phyloP scores from a whole-genome alignment of 1,284 basidiomycete genomes.

The Neotropicomus parvogracilis region DNA sequence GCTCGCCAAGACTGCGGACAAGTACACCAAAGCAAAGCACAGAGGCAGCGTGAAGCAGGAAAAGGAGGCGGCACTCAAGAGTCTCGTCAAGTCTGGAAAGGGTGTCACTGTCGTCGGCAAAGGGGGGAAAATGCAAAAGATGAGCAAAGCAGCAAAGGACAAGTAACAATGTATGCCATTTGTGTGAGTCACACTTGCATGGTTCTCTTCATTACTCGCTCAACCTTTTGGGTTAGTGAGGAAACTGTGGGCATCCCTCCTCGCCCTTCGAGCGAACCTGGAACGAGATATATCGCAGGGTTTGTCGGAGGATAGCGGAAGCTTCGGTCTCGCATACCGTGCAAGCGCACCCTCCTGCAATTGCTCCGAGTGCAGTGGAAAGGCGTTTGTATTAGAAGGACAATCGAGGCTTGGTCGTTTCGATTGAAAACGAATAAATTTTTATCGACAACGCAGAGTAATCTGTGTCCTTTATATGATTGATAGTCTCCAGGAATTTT shows the following conservation, averaged over 20 bases:
- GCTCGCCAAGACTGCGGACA: constrained; percentile 67
- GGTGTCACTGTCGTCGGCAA: constrained; percentile 89
- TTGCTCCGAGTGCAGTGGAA: background rate
- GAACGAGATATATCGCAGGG: background rate
- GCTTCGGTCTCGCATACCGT: background rate
- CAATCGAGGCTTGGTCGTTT: too few species aligned
- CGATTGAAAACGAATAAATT: too few species aligned
- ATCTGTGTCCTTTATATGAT: background rate
- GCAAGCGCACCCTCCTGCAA: background rate
- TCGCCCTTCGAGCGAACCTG: background rate
- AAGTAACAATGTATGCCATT: constrained; percentile 15
- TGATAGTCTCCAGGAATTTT: background rate
- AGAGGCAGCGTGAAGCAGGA: constrained; percentile 62
- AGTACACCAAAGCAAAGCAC: constrained; percentile 47
- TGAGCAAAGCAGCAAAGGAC: constrained; percentile 2
- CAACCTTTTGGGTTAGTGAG: background rate
- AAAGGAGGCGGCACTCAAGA: constrained; percentile 77
- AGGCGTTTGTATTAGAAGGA: background rate
- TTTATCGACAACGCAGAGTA: too few species aligned
- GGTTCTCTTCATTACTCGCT: background rate
- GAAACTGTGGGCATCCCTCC: background rate
- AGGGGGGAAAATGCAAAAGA: constrained; percentile 35
- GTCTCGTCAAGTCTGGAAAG: constrained; percentile 78
- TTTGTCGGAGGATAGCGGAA: background rate
- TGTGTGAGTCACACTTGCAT: constrained; percentile 9